These are phyloP conservation scores for Cronartium quercuum DNA, from an alignment of 1,284 basidiomycete species.

Conservation along the genomic window DNA sequence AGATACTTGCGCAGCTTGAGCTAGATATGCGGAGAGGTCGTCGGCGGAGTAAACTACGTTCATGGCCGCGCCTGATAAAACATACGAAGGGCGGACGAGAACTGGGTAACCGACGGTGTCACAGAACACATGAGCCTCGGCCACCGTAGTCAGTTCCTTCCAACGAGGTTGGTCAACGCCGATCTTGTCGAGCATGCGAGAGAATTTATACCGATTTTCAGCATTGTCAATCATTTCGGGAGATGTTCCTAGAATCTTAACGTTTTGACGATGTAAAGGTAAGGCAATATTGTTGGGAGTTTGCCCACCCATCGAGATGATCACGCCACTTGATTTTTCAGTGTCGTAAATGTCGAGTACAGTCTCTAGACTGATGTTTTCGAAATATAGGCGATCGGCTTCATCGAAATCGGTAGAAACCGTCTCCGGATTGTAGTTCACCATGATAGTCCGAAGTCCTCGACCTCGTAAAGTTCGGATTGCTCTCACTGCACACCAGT, in stretches of 20 bases:
- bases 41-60: slow-evolving; percentile 93
- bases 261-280: slow-evolving; percentile 85
- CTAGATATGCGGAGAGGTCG: slow-evolving; percentile 83
- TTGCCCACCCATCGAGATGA: slow-evolving; percentile 97
- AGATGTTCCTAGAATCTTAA: slow-evolving; percentile 96
- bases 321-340: slow-evolving; percentile 81
- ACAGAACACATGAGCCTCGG: slow-evolving; percentile 81
- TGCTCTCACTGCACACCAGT: slow-evolving; percentile 98
- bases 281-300: slow-evolving; percentile 98
- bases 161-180: slow-evolving; percentile 94
- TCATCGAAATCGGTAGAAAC: slow-evolving; percentile 99
- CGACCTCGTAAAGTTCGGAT: slow-evolving; percentile 89
- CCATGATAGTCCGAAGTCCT: slow-evolving; percentile 95
- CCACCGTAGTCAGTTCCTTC: slow-evolving; percentile 90
- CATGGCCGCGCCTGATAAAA: slow-evolving; percentile 97
- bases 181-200: slow-evolving; percentile 91
- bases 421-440: slow-evolving; percentile 99
- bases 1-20: slow-evolving; percentile 93
- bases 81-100: slow-evolving; percentile 93
- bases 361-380: slow-evolving; percentile 94
- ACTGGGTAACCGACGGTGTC: slow-evolving; percentile 89
- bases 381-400: slow-evolving; percentile 95
- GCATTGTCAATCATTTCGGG: slow-evolving; percentile 99
- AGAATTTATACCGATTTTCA: slow-evolving; percentile 99
- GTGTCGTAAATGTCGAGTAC: slow-evolving; percentile 95